phyloP scores from a whole-genome alignment of 768 basidiomycete genomes.

The Tricholoma terreum region DNA sequence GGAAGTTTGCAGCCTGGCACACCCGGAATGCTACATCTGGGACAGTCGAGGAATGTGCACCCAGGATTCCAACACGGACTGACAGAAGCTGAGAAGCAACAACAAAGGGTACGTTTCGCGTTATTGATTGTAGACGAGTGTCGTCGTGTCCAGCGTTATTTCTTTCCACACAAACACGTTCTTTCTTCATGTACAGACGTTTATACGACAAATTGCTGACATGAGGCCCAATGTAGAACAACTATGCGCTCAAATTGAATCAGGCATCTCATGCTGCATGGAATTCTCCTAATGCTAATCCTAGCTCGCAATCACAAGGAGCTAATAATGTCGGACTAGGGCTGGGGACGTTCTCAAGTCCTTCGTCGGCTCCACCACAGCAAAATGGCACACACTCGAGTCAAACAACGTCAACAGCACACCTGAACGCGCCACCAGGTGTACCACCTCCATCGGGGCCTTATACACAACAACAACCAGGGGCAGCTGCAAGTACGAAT shows the following conservation, averaged over 20 bases:
- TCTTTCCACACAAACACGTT: slow-evolving; percentile 10
- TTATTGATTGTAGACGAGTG: slow-evolving; percentile 7
- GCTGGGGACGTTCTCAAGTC: slow-evolving; percentile 19
- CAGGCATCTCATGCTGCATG: slow-evolving; percentile 62
- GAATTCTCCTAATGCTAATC: slow-evolving; percentile 55
- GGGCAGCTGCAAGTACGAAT: slow-evolving; percentile 24
- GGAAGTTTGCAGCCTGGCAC: slow-evolving; percentile 41
- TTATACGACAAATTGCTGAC: slow-evolving; percentile 16
- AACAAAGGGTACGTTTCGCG: slow-evolving; percentile 53
- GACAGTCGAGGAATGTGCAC: slow-evolving; percentile 45
- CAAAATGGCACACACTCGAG: slow-evolving; percentile 47
- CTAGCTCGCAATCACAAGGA: slow-evolving; percentile 34
- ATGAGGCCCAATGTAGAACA: slow-evolving; percentile 38
- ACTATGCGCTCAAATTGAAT: slow-evolving; percentile 62
- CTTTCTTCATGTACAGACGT: slow-evolving; percentile 4
- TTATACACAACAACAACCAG: slow-evolving; percentile 24
- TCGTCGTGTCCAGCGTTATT: slow-evolving; percentile 1
- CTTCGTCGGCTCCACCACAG: slow-evolving; percentile 21
- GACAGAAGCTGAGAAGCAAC: slow-evolving; percentile 64
- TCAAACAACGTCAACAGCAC: slow-evolving; percentile 40
- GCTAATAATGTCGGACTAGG: slow-evolving; percentile 1
- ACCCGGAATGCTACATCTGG: slow-evolving; percentile 67
- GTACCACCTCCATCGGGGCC: slow-evolving; percentile 31
- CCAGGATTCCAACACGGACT: slow-evolving; percentile 56
- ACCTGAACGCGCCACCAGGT: slow-evolving; percentile 51